Conservation (phyloP, 208 protist species). For the Trypanosoma lewisi region DNA sequence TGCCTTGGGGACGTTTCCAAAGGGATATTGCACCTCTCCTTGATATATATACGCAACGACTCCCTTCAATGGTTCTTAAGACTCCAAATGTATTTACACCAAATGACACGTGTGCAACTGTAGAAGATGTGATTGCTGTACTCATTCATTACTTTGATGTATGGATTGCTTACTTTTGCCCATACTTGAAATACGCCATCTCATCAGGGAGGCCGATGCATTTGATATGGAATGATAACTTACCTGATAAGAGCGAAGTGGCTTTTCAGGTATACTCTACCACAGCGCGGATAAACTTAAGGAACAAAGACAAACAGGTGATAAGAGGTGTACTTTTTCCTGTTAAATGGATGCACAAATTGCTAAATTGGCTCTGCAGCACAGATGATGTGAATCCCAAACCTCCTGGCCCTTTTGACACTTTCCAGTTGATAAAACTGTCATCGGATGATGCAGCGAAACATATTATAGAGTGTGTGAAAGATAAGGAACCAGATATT, state of each 20-base stretch:
- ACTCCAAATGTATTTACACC: neutral
- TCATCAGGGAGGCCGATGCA: slow-evolving; percentile 18
- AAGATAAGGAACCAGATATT: slow-evolving; percentile 38
- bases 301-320: slow-evolving; percentile 35
- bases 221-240: slow-evolving; percentile 39
- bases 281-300: slow-evolving; percentile 37
- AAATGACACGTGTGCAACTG: neutral
- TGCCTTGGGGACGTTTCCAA: neutral
- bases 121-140: slow-evolving; percentile 26
- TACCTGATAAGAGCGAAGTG: slow-evolving; percentile 31
- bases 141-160: slow-evolving; percentile 30
- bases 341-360: slow-evolving; percentile 49
- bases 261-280: slow-evolving; percentile 60
- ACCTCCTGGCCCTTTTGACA: slow-evolving; percentile 64
- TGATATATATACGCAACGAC: neutral
- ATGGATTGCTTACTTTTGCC: slow-evolving; percentile 52
- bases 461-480: slow-evolving; percentile 28
- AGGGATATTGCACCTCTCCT: neutral
- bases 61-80: neutral
- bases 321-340: slow-evolving; percentile 54
- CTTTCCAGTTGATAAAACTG: slow-evolving; percentile 42
- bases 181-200: slow-evolving; percentile 34
- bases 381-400: neutral
- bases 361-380: slow-evolving; percentile 40
- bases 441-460: slow-evolving; percentile 31